A percentile compares a stretch with the other conserved stretches of the same genome.
Conservation (phyloP, 2,329 filamentous ascomycete genomes). For the Neurospora crassa region DNA sequence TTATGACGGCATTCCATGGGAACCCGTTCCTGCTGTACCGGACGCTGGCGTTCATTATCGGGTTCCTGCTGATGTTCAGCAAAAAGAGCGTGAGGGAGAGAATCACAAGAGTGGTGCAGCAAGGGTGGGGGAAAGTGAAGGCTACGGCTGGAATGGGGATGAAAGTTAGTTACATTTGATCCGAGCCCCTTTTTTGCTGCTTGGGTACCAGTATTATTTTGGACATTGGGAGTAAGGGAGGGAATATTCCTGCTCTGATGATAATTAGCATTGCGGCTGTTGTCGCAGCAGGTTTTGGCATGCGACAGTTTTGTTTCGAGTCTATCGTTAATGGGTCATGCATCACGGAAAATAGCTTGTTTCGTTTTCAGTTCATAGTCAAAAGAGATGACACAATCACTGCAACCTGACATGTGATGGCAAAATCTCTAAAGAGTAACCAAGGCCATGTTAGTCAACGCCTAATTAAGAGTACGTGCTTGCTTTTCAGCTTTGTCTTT, state of each 20-base stretch:
- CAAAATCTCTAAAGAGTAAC: background rate
- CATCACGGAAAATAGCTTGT: background rate
- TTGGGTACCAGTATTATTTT: background rate
- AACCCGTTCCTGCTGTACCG: slow-evolving; percentile 49
- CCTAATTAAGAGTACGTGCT: background rate
- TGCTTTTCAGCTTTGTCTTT: background rate
- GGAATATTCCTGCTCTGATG: background rate
- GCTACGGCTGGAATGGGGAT: slow-evolving; percentile 90
- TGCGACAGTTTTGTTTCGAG: background rate
- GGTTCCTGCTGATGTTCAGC: slow-evolving; percentile 67
- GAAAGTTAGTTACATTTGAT: slow-evolving; percentile 90
- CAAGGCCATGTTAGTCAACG: background rate
- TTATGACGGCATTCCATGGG: slow-evolving; percentile 40
- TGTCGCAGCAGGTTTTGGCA: background rate
- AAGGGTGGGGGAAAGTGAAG: slow-evolving; percentile 71
- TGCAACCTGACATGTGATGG: background rate
- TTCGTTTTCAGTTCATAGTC: background rate
- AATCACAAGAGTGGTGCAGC: slow-evolving; percentile 56
- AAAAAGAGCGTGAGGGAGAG: slow-evolving; percentile 66
- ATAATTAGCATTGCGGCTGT: background rate
- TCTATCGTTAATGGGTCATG: background rate
- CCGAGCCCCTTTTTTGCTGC: background rate
- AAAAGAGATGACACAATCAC: background rate
- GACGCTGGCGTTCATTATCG: slow-evolving; percentile 69
- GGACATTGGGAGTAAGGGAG: background rate